phyloP scores from a whole-genome alignment of 495 filamentous ascomycete genomes.

The Hamigera avellanea region DNA sequence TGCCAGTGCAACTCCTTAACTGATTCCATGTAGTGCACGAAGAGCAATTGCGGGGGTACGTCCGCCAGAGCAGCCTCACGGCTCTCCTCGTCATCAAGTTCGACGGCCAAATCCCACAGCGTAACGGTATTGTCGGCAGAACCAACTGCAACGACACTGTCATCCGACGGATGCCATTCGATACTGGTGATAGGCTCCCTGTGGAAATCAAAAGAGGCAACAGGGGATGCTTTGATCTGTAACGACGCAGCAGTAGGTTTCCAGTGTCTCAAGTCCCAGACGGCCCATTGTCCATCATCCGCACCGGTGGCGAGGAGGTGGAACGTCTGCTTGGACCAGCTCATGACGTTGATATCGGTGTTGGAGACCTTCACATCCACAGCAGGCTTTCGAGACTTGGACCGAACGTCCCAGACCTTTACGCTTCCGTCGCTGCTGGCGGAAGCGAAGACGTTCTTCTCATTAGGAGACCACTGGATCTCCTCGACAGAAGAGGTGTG shows the following conservation, averaged over 20 bases:
- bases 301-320: constrained; percentile 87
- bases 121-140: constrained; percentile 91
- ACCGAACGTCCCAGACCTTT: constrained; percentile 89
- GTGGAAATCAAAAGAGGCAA: constrained; percentile 88
- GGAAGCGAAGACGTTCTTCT: constrained; percentile 84
- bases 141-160: constrained; percentile 85
- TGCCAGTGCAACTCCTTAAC: constrained; percentile 98
- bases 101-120: constrained; percentile 92
- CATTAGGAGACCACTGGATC: constrained; percentile 88
- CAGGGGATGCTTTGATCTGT: constrained; percentile 46
- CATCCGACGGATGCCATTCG: constrained; percentile 95
- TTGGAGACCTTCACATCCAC: constrained; percentile 74
- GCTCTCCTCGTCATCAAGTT: constrained; percentile 92
- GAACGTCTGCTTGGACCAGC: constrained; percentile 76
- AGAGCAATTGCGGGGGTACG: constrained; percentile 87
- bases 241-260: constrained; percentile 49
- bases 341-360: constrained; percentile 90
- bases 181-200: constrained; percentile 90
- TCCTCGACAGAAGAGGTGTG: constrained; percentile 85
- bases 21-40: constrained; percentile 89
- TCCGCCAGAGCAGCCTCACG: constrained; percentile 78
- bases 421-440: constrained; percentile 89
- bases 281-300: constrained; percentile 88
- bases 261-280: constrained; percentile 95
- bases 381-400: constrained; percentile 72